Evolutionary conservation across 106 monocot species (phyloP), one percentile per base, ranked within the genome.

Genomic region (Agapanthus africanus): DNA sequence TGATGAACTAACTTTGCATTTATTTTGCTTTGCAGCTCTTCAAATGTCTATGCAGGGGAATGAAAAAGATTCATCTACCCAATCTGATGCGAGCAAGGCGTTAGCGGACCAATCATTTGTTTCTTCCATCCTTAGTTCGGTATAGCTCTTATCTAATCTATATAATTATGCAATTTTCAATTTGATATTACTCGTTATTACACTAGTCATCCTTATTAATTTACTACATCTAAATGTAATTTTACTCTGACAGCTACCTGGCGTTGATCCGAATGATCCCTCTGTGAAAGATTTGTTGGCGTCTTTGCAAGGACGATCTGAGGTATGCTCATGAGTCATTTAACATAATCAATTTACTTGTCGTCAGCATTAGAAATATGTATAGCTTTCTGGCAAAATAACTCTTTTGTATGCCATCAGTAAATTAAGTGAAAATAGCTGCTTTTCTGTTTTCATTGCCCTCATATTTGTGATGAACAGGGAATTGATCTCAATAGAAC

Each of bases 201-300:
- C 16, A 61, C 7, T 35, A n/a, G 10, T 40, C 19, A 40, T 40
- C 39, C 39, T 25, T 39, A 25, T 22, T 25, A 65, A 13, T 25
- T 65, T 40, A 40, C 15, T 37, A 1, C 21, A 9, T n/a, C 8
- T 73, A 50, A 47, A 36, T 19, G 11, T 64, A 37, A 21, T 27
- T 39, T 49, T 63, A 8, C 34, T 73, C 38, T 67, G 50, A 49
- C 79, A 93, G 92, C 85, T 93, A 70, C 92, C 92, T 56, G 92
- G 92, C 51, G 92, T 93, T 77, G 88, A 93, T 68, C 85, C 92
- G 8, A 93, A 93, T 73, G 92, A 93, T 49, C 88, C 88, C 27
- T 80, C 88, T 15, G 85, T 93, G 9, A 88, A 83, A 68, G 85
- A 88, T 65, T 70, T 93, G 41, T 81, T 93, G 49, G 92, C 88